Evolutionary conservation across 2,329 filamentous ascomycete genomes (phyloP).

Genomic region (Sporothrix brasiliensis): DNA sequence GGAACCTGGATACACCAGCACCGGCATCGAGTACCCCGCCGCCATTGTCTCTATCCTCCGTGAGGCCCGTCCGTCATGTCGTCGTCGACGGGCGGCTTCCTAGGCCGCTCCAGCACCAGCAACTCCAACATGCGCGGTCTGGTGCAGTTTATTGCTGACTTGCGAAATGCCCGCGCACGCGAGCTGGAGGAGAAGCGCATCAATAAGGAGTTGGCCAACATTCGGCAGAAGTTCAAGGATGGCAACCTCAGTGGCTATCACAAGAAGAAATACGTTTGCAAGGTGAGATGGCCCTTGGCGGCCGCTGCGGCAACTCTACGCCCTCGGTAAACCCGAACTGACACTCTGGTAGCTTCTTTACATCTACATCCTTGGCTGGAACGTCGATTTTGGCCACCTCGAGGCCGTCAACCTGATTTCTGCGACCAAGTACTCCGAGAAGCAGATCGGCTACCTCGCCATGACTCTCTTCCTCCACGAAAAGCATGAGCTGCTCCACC

Average conservation of each 20-base stretch:
- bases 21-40: neutral
- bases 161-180: slow-evolving; percentile 90
- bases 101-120: slow-evolving; percentile 66
- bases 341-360: slow-evolving; percentile 69
- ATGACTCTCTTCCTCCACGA: slow-evolving; percentile 98
- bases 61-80: slow-evolving; percentile 51
- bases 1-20: neutral
- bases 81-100: slow-evolving; percentile 61
- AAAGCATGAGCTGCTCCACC: slow-evolving; percentile 89
- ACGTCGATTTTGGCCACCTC: slow-evolving; percentile 97
- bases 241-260: slow-evolving; percentile 93
- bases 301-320: no score
- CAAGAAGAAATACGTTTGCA: slow-evolving; percentile 99
- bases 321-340: neutral
- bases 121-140: slow-evolving; percentile 77
- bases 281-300: slow-evolving; percentile 53
- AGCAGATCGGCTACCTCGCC: slow-evolving; percentile 97
- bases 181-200: slow-evolving; percentile 98
- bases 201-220: slow-evolving; percentile 99
- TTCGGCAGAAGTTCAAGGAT: slow-evolving; percentile 98
- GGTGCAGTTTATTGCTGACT: slow-evolving; percentile 96
- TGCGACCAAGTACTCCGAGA: slow-evolving; percentile 95
- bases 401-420: slow-evolving; percentile 98
- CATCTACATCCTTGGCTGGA: slow-evolving; percentile 98
- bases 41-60: neutral